Evolutionary conservation across 1,284 basidiomycete species (phyloP), one percentile per base, ranked within the genome.

Genomic region (Ustanciosporium gigantosporum): DNA sequence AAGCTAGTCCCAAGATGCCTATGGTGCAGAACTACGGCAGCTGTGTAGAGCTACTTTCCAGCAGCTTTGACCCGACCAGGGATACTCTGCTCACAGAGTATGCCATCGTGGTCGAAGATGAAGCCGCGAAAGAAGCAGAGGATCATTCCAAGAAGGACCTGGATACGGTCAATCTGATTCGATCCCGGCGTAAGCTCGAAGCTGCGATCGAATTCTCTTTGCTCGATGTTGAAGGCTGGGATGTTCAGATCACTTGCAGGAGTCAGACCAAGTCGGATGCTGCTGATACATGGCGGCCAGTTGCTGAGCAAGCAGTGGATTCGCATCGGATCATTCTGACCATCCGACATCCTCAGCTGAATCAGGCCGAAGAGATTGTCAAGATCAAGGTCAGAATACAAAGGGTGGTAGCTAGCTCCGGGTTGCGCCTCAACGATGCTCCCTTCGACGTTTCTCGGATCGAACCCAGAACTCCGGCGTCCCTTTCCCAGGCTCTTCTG

Each of bases 71-170:
- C 68, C 81, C 87, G 19, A 86, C 88, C 58, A 82, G 90, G 35
- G 89, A 92, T 62, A 88, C 88, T 1, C 82, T 96, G 22, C 85
- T 84, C 0, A 79, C 92, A n/a, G 88, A 90, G 51, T 97, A 96
- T 78, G 82, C 88, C 2, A 86, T 98, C 47, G 84, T 93, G 23
- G 52, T 62, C 20, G 87, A 87, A 3, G 86, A 87, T 41, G 86
- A 87, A 87, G 52, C 65, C 2, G 68, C 62, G 19, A 60, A 36
- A 46, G 36, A 47, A 37, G 45, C 46, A 25, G 39, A 66, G n/a
- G 65, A 69, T 16, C 45, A 47, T 9, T 37, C 51, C 9, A 31
- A 66, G 20, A 60, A 69, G 43, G 57, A 62, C 25, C 36, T 66
- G 16, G 50, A 56, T 17, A 68, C 59, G 3, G 44, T 64, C 17